phyloP scores from a whole-genome alignment of 1,139 yeast genomes.

The Geotrichum armillariae region DNA sequence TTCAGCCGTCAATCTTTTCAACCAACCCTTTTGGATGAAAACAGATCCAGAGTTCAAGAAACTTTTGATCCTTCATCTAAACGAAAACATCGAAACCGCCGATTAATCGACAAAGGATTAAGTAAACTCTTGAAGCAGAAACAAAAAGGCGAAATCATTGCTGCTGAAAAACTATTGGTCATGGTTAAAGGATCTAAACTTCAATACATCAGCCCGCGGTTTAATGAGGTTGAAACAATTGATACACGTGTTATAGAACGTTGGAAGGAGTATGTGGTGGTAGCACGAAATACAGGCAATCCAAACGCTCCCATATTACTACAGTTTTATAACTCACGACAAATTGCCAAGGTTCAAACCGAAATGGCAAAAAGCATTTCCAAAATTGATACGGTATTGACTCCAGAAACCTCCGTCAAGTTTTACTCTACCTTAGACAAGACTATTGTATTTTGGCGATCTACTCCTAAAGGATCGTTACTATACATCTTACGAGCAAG shows the following conservation, averaged over 20 bases:
- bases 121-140: constrained; percentile 19
- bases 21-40: constrained; percentile 8
- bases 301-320: constrained; percentile 51
- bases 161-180: constrained; percentile 66
- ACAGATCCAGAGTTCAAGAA: constrained; percentile 4
- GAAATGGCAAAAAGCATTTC: constrained; percentile 35
- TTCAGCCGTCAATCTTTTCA: constrained; percentile 8
- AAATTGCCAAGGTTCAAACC: constrained; percentile 39
- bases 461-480: constrained; percentile 30
- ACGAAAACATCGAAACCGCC: background rate
- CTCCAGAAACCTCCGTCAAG: constrained; percentile 42
- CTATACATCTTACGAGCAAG: constrained; percentile 58
- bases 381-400: constrained; percentile 28
- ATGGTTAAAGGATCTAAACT: constrained; percentile 48
- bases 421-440: constrained; percentile 71
- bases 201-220: constrained; percentile 34
- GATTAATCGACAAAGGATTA: constrained; percentile 4
- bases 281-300: constrained; percentile 59
- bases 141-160: constrained; percentile 60
- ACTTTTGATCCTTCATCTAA: background rate
- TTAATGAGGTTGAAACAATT: constrained; percentile 51
- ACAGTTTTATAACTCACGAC: constrained; percentile 58
- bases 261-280: constrained; percentile 75
- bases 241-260: constrained; percentile 62
- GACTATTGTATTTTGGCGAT: constrained; percentile 55